Conservation (phyloP, 73 alveolate species). For the Effrenium voratum region DNA sequence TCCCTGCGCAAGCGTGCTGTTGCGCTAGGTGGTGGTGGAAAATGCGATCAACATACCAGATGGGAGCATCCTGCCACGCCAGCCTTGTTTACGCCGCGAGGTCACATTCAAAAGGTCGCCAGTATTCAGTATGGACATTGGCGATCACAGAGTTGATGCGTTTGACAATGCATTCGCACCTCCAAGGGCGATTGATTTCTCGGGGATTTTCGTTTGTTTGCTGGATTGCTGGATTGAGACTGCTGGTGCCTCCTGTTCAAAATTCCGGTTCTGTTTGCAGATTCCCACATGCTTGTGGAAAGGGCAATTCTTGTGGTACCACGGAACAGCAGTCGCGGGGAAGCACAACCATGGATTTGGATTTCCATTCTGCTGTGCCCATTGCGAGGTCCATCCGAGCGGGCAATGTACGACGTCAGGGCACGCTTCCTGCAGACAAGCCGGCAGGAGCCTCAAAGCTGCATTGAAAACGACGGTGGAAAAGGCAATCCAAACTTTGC, state of each 20-base stretch:
- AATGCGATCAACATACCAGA: conserved; percentile 75
- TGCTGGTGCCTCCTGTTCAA: neutral
- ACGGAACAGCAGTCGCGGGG: neutral
- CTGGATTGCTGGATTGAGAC: too few relatives aligned
- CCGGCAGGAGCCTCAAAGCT: neutral
- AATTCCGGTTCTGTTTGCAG: neutral
- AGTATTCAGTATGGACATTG: too few relatives aligned
- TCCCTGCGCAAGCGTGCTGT: neutral
- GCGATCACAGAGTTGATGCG: too few relatives aligned
- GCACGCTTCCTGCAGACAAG: conserved; percentile 86
- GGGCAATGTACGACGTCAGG: conserved; percentile 86
- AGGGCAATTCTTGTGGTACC: neutral
- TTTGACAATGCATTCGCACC: too few relatives aligned
- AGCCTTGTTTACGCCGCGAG: neutral
- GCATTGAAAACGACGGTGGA: too few relatives aligned
- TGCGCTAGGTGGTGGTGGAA: conserved; percentile 59
- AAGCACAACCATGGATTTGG: neutral
- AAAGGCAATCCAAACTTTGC: too few relatives aligned
- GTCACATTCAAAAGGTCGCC: too few relatives aligned
- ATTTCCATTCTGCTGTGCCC: neutral
- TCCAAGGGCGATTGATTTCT: neutral
- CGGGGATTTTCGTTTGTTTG: neutral
- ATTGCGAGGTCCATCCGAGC: conserved; percentile 79
- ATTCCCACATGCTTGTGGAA: neutral
- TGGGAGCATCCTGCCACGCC: conserved; percentile 59